Percentiles rank a stretch among this genome's conserved stretches.
These are phyloP conservation scores for Thalassiosira allenii DNA, from an alignment of 352 stramenopile species.

Conservation along the genomic window DNA sequence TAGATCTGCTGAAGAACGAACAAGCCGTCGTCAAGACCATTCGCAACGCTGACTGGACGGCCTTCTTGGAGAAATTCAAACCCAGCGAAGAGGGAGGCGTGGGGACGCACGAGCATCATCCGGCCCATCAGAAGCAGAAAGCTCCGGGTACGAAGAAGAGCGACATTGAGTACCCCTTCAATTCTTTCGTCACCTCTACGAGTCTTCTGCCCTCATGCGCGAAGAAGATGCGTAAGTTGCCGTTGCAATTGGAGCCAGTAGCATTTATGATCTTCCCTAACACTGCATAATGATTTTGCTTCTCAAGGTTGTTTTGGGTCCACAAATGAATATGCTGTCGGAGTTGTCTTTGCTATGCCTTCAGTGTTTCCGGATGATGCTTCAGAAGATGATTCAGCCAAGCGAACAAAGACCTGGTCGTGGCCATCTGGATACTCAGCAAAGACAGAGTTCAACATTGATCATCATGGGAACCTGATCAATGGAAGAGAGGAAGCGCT, in stretches of 20 bases:
- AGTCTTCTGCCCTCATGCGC: conserved; percentile 72
- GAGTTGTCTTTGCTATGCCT: conserved; percentile 82
- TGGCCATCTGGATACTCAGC: conserved; percentile 70
- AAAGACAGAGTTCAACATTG: conserved; percentile 77
- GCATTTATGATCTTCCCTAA: too few species aligned
- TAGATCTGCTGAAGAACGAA: conserved; percentile 71
- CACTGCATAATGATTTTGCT: too few species aligned
- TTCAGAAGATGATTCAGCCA: conserved; percentile 59
- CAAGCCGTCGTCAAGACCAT: conserved; percentile 82
- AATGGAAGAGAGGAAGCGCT: conserved; percentile 70
- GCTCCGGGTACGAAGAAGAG: conserved; percentile 9
- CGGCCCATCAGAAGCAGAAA: conserved; percentile 24
- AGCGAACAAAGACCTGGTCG: conserved; percentile 55
- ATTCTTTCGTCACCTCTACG: conserved; percentile 83
- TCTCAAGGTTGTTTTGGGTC: conserved; percentile 82
- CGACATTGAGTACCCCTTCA: conserved; percentile 67
- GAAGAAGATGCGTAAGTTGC: conserved; percentile 86
- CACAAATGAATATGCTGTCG: conserved; percentile 73
- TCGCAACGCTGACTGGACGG: conserved; percentile 77
- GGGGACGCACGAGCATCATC: conserved; percentile 44
- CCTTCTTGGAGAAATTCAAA: conserved; percentile 75
- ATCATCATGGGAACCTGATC: conserved; percentile 61
- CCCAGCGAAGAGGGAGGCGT: conserved; percentile 22
- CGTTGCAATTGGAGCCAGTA: too few species aligned
- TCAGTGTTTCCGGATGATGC: conserved; percentile 37